Percentiles rank a stretch among this genome's conserved stretches.
phyloP scores from a whole-genome alignment of 2,329 filamentous ascomycete genomes.

The Lachnellula subtilissima region DNA sequence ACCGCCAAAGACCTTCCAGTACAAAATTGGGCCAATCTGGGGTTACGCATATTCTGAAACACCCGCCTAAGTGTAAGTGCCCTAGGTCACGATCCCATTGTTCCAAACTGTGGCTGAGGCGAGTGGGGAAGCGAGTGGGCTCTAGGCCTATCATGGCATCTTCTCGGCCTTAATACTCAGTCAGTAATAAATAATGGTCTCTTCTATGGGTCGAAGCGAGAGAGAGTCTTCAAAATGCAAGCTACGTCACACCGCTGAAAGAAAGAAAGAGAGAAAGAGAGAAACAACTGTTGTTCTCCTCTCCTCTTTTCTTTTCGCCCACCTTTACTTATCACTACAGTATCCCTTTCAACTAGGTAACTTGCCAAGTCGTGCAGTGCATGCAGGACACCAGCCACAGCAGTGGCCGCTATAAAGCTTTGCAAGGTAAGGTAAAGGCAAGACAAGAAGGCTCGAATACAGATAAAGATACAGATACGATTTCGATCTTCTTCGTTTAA shows the following conservation, averaged over 20 bases:
- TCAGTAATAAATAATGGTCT: too few relatives aligned
- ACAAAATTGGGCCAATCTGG: background rate
- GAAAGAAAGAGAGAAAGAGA: background rate
- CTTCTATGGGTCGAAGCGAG: background rate
- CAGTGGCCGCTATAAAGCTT: slow-evolving; percentile 13
- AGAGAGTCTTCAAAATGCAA: background rate
- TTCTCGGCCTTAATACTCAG: background rate
- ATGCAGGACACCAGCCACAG: slow-evolving; percentile 12
- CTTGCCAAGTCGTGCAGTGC: background rate
- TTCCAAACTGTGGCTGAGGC: background rate
- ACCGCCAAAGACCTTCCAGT: background rate
- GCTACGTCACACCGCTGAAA: background rate
- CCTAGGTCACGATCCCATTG: background rate
- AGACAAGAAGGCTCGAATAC: too few relatives aligned
- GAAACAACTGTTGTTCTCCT: too few relatives aligned
- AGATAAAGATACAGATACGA: too few relatives aligned
- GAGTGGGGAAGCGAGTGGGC: background rate
- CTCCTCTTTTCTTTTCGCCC: background rate
- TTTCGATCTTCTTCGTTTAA: too few relatives aligned
- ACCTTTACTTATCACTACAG: too few relatives aligned
- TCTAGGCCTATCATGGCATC: background rate
- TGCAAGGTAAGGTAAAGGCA: background rate
- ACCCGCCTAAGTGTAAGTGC: background rate
- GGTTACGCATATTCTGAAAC: background rate
- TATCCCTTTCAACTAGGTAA: background rate